These are phyloP conservation scores for Zasmidium cellare DNA, from an alignment of 2,329 filamentous ascomycete genomes.

Conservation along the genomic window DNA sequence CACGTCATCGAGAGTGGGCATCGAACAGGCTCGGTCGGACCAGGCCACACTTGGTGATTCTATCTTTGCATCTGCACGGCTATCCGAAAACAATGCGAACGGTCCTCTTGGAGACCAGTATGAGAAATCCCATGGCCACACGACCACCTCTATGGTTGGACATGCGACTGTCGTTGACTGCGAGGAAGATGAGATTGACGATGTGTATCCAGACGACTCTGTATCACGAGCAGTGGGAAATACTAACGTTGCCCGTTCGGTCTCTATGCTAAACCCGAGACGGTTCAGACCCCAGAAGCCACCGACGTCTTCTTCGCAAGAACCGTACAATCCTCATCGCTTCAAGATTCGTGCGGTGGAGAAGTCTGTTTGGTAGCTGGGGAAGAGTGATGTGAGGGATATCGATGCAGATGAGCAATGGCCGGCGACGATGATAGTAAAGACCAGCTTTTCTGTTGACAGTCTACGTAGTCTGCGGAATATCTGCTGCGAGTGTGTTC, in stretches of 20 bases:
- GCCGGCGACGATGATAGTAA: too few relatives aligned
- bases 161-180: slow-evolving; percentile 12
- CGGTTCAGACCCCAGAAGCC: background rate
- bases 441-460: background rate
- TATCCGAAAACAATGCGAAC: background rate
- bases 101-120: background rate
- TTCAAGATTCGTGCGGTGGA: background rate
- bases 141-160: slow-evolving; percentile 14
- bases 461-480: background rate
- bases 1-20: background rate
- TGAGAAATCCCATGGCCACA: background rate
- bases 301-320: background rate
- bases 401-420: background rate
- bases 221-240: background rate
- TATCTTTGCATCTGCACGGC: background rate
- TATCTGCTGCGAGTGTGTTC: too few relatives aligned
- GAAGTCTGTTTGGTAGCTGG: background rate
- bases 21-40: slow-evolving; percentile 9
- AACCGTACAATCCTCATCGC: background rate
- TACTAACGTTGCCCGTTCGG: background rate
- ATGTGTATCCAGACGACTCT: background rate
- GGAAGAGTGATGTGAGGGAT: background rate
- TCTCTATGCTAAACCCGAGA: background rate
- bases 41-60: slow-evolving; percentile 14
- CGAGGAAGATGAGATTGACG: slow-evolving; percentile 9